Evolutionary conservation across 371 early-diverging fungal species (phyloP).

Genomic region (Batkoa obscura): DNA sequence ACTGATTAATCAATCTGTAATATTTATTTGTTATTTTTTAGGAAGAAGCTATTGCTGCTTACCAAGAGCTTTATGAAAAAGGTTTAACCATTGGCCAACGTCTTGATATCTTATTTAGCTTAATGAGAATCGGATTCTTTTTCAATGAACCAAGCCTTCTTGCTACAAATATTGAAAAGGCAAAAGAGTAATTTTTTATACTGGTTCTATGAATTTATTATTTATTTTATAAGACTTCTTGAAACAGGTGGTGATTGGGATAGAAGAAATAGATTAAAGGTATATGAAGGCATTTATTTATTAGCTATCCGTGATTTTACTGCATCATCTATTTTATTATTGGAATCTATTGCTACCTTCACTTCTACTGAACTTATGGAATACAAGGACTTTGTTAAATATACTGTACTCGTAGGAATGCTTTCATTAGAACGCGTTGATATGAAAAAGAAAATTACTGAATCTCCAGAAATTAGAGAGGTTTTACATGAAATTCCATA

Average conservation of each 20-base stretch:
- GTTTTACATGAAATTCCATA: conserved; percentile 78
- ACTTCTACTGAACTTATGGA: conserved; percentile 92
- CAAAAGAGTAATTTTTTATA: conserved; percentile 24
- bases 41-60: conserved; percentile 73
- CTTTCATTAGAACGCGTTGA: conserved; percentile 81
- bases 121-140: conserved; percentile 87
- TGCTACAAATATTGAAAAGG: conserved; percentile 59
- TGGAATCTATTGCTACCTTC: conserved; percentile 94
- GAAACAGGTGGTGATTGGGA: conserved; percentile 99
- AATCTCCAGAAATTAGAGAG: conserved; percentile 93
- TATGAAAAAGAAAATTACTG: conserved; percentile 84
- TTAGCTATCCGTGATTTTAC: conserved; percentile 92
- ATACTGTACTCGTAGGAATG: conserved; percentile 76
- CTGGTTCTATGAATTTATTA: background rate
- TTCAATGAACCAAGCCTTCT: conserved; percentile 65
- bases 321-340: conserved; percentile 69
- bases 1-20: background rate
- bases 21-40: conserved; percentile 12
- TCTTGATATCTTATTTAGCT: conserved; percentile 81
- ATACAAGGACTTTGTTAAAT: conserved; percentile 93
- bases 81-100: conserved; percentile 78
- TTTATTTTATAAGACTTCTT: conserved; percentile 36
- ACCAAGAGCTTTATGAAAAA: conserved; percentile 60
- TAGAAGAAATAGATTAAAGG: conserved; percentile 96
- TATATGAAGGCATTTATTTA: conserved; percentile 86